Evolutionary conservation across 352 stramenopile genomes (phyloP).

Genomic region (Paralagenidium karlingii): DNA sequence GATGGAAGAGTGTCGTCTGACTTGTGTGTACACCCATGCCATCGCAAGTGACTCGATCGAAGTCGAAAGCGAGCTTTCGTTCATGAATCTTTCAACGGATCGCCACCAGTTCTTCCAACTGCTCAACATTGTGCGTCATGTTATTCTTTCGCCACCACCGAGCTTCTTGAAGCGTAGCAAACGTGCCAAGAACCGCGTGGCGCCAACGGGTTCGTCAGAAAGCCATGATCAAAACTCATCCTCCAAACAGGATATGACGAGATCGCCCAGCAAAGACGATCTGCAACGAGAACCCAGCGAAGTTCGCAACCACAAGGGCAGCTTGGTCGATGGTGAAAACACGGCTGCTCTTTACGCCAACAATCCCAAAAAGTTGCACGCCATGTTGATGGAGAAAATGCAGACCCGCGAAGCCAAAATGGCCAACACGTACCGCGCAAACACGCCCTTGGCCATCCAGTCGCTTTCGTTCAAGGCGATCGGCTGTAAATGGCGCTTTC

Average conservation of each 20-base stretch:
- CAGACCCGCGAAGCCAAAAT: slow-evolving; percentile 39
- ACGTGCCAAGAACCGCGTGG: slow-evolving; percentile 7
- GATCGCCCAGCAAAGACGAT: too few relatives aligned
- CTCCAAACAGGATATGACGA: too few relatives aligned
- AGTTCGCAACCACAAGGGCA: background rate
- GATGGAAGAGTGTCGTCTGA: slow-evolving; percentile 66
- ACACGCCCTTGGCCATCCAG: slow-evolving; percentile 28
- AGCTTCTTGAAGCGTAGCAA: slow-evolving; percentile 17
- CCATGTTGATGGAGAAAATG: slow-evolving; percentile 55
- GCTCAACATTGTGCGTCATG: slow-evolving; percentile 58
- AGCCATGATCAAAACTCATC: too few relatives aligned
- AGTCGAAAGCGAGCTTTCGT: slow-evolving; percentile 52
- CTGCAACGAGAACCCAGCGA: too few relatives aligned
- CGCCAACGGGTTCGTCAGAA: too few relatives aligned
- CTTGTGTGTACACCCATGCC: slow-evolving; percentile 35
- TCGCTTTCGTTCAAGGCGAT: slow-evolving; percentile 54
- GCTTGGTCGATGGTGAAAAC: background rate
- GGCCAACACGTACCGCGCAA: slow-evolving; percentile 15
- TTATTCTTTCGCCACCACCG: slow-evolving; percentile 57
- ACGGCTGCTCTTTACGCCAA: background rate
- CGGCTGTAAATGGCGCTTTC: slow-evolving; percentile 39
- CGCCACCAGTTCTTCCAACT: slow-evolving; percentile 76
- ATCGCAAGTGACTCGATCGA: slow-evolving; percentile 22
- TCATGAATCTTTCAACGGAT: slow-evolving; percentile 57
- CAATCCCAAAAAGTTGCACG: slow-evolving; percentile 36